Evolutionary conservation across 2,329 filamentous ascomycete genomes (phyloP), one percentile per base, ranked within the genome.

Genomic region (Aspergillus fumigatiaffinis): DNA sequence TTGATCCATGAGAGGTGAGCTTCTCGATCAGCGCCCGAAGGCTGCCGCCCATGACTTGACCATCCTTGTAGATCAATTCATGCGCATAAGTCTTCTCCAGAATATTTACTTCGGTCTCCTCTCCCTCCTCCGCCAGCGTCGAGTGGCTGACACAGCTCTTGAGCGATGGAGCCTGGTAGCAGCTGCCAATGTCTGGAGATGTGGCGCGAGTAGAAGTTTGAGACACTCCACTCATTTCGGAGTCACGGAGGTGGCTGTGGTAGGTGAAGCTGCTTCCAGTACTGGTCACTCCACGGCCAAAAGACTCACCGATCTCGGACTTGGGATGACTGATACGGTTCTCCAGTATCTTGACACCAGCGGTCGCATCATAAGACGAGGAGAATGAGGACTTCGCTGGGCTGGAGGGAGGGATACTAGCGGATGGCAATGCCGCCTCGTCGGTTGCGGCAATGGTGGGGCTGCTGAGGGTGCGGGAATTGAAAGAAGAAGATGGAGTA

Each of bases 51-150:
- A 90, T 90, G n/a, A 99, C 88, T 60, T 96, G 90, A 1, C 93
- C 92, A 64, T 97, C 93, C 73, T 95, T 95, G 77, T 95, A 97
- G 68, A 96, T 87, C 50, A 99, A 82, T 71, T 99, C 93, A 68
- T 97, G 90, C 0, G 91, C 91, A 68, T 85, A 97, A 0, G 92
- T 96, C 76, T 89, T 95, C 71, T 92, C 90, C n/a, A 96, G 79
- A n/a, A 97, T 79, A 67, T 88, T 88, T 4, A 85, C 88, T 71
- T 96, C 93, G 0, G 88, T 85, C 51, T 96, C 92, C 38, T 91
- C 87, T 12, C 83, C 80, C 57, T 93, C 91, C 55, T 95, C 91
- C 3, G 82, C 85, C n/a, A 85, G 78, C 1, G 84, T 82, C 0
- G 84, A 84, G 55, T 79, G 80, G 69, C 87, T 89, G 17, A 84